These are phyloP conservation scores for Myrica gale DNA, from an alignment of 306 rosid genomes.

Conservation along the genomic window DNA sequence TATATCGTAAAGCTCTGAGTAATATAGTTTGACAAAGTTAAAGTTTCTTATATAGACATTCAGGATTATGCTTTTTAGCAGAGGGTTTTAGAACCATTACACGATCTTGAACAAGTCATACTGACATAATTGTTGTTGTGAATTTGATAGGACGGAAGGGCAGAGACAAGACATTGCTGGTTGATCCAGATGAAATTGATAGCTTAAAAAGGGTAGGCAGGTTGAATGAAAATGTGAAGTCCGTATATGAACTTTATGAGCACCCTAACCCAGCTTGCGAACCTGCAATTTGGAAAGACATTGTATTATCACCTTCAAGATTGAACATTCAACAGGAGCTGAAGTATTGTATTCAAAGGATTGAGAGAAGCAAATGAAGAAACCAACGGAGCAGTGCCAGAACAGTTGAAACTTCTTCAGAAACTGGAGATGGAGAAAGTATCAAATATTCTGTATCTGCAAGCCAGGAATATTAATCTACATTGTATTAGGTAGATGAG, in stretches of 20 bases:
- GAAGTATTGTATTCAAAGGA: constrained; percentile 75
- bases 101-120: constrained; percentile 1
- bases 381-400: constrained; percentile 17
- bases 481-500: constrained; percentile 26
- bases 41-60: neutral
- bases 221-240: constrained; percentile 63
- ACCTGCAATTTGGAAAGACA: constrained; percentile 90
- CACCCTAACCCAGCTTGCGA: constrained; percentile 69
- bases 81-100: neutral
- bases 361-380: constrained; percentile 46
- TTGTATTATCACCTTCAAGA: constrained; percentile 86
- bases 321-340: constrained; percentile 77
- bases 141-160: constrained; percentile 97
- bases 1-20: neutral
- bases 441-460: constrained; percentile 22
- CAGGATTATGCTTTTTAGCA: neutral
- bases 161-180: constrained; percentile 77
- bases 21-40: neutral
- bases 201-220: constrained; percentile 70
- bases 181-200: constrained; percentile 88
- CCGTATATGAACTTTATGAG: constrained; percentile 81
- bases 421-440: constrained; percentile 28
- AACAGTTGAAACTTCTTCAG: constrained; percentile 14
- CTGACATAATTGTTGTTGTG: constrained; percentile 33
- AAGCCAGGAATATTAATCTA: constrained; percentile 15